Percentiles rank a stretch among this genome's conserved stretches.
Evolutionary conservation across 768 basidiomycete genomes (phyloP).

Genomic region (Boletellus ananas): DNA sequence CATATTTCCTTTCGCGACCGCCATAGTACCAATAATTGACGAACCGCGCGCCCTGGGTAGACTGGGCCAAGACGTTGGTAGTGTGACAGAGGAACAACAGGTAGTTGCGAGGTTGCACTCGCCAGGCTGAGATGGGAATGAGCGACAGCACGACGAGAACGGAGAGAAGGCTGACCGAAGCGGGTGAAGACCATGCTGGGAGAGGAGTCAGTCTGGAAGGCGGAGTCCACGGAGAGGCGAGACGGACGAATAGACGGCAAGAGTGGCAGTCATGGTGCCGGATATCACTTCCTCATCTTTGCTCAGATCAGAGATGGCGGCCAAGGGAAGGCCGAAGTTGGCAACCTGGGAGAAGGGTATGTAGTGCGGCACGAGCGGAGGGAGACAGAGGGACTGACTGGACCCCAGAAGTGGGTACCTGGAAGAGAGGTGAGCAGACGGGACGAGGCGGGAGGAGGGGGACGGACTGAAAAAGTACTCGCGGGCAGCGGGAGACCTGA

Average conservation of each 20-base stretch:
- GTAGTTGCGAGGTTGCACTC: slow-evolving; percentile 94
- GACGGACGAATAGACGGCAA: slow-evolving; percentile 89
- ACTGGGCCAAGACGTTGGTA: slow-evolving; percentile 87
- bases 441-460: not conserved
- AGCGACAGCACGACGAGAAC: not conserved
- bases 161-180: slow-evolving; percentile 53
- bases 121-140: slow-evolving; percentile 63
- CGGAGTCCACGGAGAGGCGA: slow-evolving; percentile 4
- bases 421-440: slow-evolving; percentile 17
- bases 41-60: slow-evolving; percentile 80
- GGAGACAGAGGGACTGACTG: slow-evolving; percentile 52
- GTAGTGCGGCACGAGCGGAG: slow-evolving; percentile 1
- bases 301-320: slow-evolving; percentile 83
- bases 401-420: slow-evolving; percentile 99
- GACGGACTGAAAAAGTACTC: slow-evolving; percentile 92
- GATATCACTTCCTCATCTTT: slow-evolving; percentile 98
- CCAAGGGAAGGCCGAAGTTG: slow-evolving; percentile 97
- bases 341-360: slow-evolving; percentile 60
- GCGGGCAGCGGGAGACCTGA: slow-evolving; percentile 85
- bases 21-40: slow-evolving; percentile 89
- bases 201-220: slow-evolving; percentile 8
- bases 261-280: slow-evolving; percentile 92
- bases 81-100: slow-evolving; percentile 91
- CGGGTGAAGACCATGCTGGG: slow-evolving; percentile 85
- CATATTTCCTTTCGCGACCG: slow-evolving; percentile 72